These are phyloP conservation scores for Colletotrichum truncatum DNA, from an alignment of 2,329 filamentous ascomycete genomes.

Conservation along the genomic window DNA sequence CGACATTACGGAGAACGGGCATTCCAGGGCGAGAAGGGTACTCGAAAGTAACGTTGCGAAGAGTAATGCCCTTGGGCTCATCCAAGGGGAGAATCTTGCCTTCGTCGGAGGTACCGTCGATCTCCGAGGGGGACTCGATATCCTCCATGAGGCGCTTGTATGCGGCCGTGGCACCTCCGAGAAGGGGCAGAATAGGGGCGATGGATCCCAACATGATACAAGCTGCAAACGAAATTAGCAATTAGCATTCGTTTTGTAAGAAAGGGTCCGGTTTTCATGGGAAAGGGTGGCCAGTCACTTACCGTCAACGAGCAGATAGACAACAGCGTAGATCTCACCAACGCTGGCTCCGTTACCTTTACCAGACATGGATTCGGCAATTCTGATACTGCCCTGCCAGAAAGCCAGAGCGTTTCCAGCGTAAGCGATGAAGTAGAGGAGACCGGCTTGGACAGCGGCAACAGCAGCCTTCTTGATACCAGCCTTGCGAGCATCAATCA, in stretches of 20 bases:
- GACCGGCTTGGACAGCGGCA: conserved; percentile 65
- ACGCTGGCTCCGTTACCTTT: conserved; percentile 47
- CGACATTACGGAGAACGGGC: conserved; percentile 45
- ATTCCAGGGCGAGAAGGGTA: conserved; percentile 47
- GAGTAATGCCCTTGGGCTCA: conserved; percentile 55
- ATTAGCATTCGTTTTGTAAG: too few relatives aligned
- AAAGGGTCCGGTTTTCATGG: too few relatives aligned
- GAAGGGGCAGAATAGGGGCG: conserved; percentile 66
- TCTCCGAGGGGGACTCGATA: conserved; percentile 57
- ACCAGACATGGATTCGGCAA: conserved; percentile 39
- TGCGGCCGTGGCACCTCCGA: conserved; percentile 62
- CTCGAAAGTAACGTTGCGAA: conserved; percentile 46
- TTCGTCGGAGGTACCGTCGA: conserved; percentile 45
- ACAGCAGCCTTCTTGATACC: conserved; percentile 65
- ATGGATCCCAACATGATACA: conserved; percentile 67
- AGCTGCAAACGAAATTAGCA: conserved; percentile 38
- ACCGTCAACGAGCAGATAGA: conserved; percentile 63
- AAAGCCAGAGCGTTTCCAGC: conserved; percentile 72
- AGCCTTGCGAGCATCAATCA: conserved; percentile 54
- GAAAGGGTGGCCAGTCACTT: conserved; percentile 4
- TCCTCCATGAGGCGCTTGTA: conserved; percentile 63
- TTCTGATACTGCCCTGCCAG: conserved; percentile 66
- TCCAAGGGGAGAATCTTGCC: conserved; percentile 52
- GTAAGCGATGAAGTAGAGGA: conserved; percentile 74
- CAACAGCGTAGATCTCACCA: conserved; percentile 63